phyloP scores from a whole-genome alignment of 2,329 filamentous ascomycete genomes.

The Microdochium bolleyi region DNA sequence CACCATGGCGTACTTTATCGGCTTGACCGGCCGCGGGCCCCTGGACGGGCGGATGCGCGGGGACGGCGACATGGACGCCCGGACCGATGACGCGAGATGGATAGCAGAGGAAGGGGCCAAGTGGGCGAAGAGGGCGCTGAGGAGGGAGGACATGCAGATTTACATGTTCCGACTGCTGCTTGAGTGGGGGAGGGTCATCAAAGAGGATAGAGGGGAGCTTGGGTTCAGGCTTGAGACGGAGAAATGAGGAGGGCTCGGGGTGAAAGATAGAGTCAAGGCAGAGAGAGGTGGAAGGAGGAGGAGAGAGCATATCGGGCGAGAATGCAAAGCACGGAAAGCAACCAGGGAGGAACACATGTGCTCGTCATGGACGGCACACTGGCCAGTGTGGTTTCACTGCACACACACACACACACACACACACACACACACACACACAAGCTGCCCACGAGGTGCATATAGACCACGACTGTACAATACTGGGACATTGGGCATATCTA shows the following conservation, averaged over 20 bases:
- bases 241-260: neutral
- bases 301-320: neutral
- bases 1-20: constrained; percentile 67
- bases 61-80: constrained; percentile 28
- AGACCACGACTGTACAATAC: too few relatives aligned
- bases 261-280: neutral
- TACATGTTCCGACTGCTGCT: constrained; percentile 72
- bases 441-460: too few relatives aligned
- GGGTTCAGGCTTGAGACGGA: constrained; percentile 20
- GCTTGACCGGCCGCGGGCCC: constrained; percentile 35
- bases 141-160: constrained; percentile 70
- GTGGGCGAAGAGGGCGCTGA: constrained; percentile 56
- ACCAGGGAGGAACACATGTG: too few relatives aligned
- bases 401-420: too few relatives aligned
- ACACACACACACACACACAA: too few relatives aligned
- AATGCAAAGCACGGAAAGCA: too few relatives aligned
- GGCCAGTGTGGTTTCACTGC: too few relatives aligned
- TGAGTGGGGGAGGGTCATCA: constrained; percentile 66
- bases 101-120: constrained; percentile 58
- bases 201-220: constrained; percentile 47
- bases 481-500: too few relatives aligned
- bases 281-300: neutral
- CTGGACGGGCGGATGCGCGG: constrained; percentile 36
- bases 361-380: too few relatives aligned
- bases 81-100: constrained; percentile 47